These are phyloP conservation scores for Microascus cirrosus DNA, from an alignment of 2,329 filamentous ascomycete genomes.

Conservation along the genomic window DNA sequence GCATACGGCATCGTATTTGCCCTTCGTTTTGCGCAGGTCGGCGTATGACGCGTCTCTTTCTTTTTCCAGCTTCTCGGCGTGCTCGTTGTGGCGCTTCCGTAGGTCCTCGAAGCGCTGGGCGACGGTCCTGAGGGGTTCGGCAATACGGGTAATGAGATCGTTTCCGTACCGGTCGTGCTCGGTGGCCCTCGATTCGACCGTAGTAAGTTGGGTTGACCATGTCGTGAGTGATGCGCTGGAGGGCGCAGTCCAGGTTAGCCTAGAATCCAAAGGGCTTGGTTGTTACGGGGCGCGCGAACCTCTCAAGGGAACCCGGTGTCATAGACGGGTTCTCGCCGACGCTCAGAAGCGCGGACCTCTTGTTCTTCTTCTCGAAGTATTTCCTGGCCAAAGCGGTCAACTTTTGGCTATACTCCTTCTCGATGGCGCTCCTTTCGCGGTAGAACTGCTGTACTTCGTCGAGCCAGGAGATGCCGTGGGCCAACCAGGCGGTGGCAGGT, in stretches of 20 bases:
- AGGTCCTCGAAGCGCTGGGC: conserved; percentile 75
- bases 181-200: conserved; percentile 73
- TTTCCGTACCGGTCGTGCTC: conserved; percentile 82
- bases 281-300: conserved; percentile 30
- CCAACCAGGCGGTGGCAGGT: conserved; percentile 83
- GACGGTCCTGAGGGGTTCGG: conserved; percentile 73
- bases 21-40: conserved; percentile 82
- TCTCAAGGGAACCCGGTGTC: conserved; percentile 92
- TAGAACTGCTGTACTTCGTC: conserved; percentile 97
- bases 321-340: conserved; percentile 88
- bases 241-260: not conserved
- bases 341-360: conserved; percentile 75
- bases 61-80: conserved; percentile 76
- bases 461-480: conserved; percentile 83
- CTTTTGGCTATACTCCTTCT: conserved; percentile 93
- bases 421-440: conserved; percentile 83
- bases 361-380: conserved; percentile 94
- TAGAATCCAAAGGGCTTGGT: not conserved
- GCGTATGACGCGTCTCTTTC: conserved; percentile 77
- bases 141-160: conserved; percentile 68
- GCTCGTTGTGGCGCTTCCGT: conserved; percentile 82
- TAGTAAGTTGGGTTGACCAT: conserved; percentile 88
- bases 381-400: conserved; percentile 83
- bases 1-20: conserved; percentile 84
- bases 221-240: conserved; percentile 83